These are phyloP conservation scores for Blastobotrys persicus DNA, from an alignment of 1,139 yeast species.

Conservation along the genomic window DNA sequence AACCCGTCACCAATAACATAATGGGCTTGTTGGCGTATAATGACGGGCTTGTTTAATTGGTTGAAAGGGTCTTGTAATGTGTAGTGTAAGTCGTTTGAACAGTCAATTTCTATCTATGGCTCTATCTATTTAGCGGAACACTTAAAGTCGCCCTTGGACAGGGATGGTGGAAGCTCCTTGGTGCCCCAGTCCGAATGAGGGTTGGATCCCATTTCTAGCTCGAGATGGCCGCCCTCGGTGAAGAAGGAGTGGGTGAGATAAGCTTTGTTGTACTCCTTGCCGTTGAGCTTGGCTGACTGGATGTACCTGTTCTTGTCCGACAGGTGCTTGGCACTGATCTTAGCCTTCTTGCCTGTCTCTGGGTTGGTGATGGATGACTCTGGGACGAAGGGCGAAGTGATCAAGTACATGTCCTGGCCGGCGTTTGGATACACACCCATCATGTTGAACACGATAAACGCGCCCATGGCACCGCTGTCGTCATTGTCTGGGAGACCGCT, in stretches of 20 bases:
- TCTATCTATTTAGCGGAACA: constrained; percentile 6
- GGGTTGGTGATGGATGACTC: constrained; percentile 30
- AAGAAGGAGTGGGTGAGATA: constrained; percentile 42
- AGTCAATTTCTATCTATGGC: no score
- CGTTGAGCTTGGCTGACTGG: constrained; percentile 38
- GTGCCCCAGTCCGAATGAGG: constrained; percentile 14
- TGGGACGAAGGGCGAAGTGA: constrained; percentile 40
- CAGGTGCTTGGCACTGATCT: constrained; percentile 36
- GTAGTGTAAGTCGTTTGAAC: no score
- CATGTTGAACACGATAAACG: constrained; percentile 41
- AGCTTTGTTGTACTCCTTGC: constrained; percentile 33
- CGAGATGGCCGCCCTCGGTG: constrained; percentile 32
- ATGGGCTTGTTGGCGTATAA: no score
- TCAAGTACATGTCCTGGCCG: constrained; percentile 41
- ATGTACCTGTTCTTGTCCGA: constrained; percentile 33
- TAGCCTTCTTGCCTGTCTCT: constrained; percentile 34
- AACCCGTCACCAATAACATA: no score
- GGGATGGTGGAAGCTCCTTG: constrained; percentile 15
- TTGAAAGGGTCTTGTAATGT: no score
- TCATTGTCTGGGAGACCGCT: constrained; percentile 43
- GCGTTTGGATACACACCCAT: constrained; percentile 43
- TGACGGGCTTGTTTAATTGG: no score
- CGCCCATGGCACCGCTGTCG: constrained; percentile 46
- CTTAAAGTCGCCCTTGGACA: constrained; percentile 12
- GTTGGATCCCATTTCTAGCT: constrained; percentile 15